These are phyloP conservation scores for Rhododendron ovatum DNA, from an alignment of 148 eudicot species.

Conservation along the genomic window DNA sequence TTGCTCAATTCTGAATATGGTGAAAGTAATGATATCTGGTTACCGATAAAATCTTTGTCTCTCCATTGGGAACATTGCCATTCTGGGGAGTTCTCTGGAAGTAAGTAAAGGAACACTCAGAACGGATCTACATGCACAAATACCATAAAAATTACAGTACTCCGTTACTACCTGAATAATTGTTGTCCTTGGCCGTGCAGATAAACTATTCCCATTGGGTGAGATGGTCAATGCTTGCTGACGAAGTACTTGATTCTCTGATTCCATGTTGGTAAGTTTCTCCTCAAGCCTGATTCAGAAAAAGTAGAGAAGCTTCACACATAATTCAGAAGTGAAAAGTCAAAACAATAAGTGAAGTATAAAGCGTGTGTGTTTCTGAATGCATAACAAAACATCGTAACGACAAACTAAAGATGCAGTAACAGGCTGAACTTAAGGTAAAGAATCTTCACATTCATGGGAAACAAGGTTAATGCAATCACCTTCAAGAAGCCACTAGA, in stretches of 20 bases:
- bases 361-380: not conserved
- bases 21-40: constrained; percentile 20
- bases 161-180: constrained; percentile 48
- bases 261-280: constrained; percentile 70
- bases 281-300: constrained; percentile 74
- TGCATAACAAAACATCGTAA: not conserved
- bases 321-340: not conserved
- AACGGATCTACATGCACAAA: constrained; percentile 7
- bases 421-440: not conserved
- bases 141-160: not conserved
- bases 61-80: constrained; percentile 65
- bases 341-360: not conserved
- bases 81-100: constrained; percentile 87
- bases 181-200: constrained; percentile 66
- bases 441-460: not conserved
- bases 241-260: constrained; percentile 94
- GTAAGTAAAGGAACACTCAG: constrained; percentile 20
- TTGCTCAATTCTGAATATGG: not conserved
- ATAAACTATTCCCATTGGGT: constrained; percentile 59
- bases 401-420: not conserved
- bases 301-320: not conserved
- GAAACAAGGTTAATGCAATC: not conserved
- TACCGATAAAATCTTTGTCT: constrained; percentile 39
- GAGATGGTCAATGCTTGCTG: constrained; percentile 96
- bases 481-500: not conserved